phyloP scores from a whole-genome alignment of 129 eudicot genomes.

The Arctium minus region DNA sequence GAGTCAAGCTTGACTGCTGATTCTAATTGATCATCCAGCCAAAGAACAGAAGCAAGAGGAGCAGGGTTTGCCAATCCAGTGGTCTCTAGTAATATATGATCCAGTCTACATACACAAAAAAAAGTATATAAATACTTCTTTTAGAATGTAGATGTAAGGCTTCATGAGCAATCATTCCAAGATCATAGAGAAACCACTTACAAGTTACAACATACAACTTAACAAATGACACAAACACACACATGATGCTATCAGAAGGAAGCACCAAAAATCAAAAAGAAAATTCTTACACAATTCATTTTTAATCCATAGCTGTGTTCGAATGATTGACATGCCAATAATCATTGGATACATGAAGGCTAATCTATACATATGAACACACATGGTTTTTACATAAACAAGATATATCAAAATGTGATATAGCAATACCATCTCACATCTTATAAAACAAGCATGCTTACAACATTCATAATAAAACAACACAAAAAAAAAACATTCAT shows the following conservation, averaged over 20 bases:
- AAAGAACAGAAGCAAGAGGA: slow-evolving; percentile 93
- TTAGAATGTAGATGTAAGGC: neutral
- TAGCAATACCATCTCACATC: neutral
- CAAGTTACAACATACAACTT: neutral
- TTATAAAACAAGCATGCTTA: neutral
- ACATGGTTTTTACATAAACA: neutral
- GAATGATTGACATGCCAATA: neutral
- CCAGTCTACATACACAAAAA: slow-evolving; percentile 52
- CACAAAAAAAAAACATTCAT: neutral
- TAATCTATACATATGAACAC: neutral
- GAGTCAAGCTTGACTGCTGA: slow-evolving; percentile 84
- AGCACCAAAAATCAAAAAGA: neutral
- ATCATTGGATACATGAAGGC: neutral
- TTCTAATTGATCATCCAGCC: slow-evolving; percentile 97
- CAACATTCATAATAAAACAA: neutral
- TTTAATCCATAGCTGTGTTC: neutral
- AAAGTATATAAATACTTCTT: neutral
- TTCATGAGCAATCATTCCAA: neutral
- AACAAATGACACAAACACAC: neutral
- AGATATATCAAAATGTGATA: neutral
- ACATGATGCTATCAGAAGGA: neutral
- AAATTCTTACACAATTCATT: neutral
- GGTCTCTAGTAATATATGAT: slow-evolving; percentile 94
- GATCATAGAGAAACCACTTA: neutral
- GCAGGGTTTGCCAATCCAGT: slow-evolving; percentile 99